Evolutionary conservation across 2,329 filamentous ascomycete genomes (phyloP), one percentile per base, ranked within the genome.

Genomic region (Diaporthe caulivora): DNA sequence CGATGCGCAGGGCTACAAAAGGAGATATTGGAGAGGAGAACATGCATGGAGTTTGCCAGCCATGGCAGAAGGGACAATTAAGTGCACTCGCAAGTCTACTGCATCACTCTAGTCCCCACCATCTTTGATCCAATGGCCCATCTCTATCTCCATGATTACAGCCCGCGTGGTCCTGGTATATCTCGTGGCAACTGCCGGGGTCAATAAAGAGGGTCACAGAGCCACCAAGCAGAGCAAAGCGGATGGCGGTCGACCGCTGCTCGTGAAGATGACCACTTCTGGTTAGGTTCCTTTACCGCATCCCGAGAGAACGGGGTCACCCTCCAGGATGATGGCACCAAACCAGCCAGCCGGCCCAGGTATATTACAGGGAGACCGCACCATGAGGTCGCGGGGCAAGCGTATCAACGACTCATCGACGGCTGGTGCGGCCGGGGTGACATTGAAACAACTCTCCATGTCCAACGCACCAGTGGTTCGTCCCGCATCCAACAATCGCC

Each of bases 261-360:
- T 64, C 60, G 60, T 64, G 60, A 64, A 31, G 42, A 31, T 64
- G 60, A 64, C 60, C 60, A 64, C 60, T 64, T 64, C 60, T 64
- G 60, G 60, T 64, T 64, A 64, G 60, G 26, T 64, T 47, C 60
- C 29, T 64, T 64, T 62, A 42, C 60, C 15, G 42, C 42, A 26
- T 49, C 60, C 60, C 60, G 60, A 64, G 42, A 64, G 10, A 64
- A 64, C 47, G 60, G 42, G 42, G 60, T 49, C 60, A 42, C 60
- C 42, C 42, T 49, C 60, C 60, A 29, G 42, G 60, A 34, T 44
- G 60, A 49, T 34, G 40, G 60, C 60, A 44, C 60, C n/a, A n/a
- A 17, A 31, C 24, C 60, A 64, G 51, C 24, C 42, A 9, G n/a
- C 24, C 60, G 49, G 51, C 24, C 42, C 42, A 49, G 29, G 29